Base-by-base conservation (phyloP, 2,329 filamentous ascomycete species). In the Achaetomium macrosporum region DNA sequence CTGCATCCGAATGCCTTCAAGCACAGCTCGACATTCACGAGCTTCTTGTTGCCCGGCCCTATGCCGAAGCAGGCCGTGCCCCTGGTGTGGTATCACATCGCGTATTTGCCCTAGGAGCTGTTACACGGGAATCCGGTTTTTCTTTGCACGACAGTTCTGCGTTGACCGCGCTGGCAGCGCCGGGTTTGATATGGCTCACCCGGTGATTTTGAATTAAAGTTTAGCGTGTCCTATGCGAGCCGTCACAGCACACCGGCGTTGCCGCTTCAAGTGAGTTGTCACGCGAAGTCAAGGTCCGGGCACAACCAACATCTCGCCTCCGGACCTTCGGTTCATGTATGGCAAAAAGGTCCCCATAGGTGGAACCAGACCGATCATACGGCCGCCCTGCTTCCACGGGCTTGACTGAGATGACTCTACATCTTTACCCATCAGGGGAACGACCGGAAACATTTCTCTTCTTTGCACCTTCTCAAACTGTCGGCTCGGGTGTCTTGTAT, bases 51-150 rank as follows among this genome's bases (percentile, higher is more conserved):
- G 13, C 35, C 15, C 7, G 15, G 29, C 11, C 7, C 13, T 39
- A 16, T 54, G 47, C 48, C 41, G 53, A 51, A 39, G 44, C 33
- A 42, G 47, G 39, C 42, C 47, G 42, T 25, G 42, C 16, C 8
- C 15, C 15, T n/a, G 12, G 20, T 30, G 35, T 36, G 41, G 46
- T 49, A 35, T 44, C 35, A 49, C 35, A 16, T 16, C 33, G 33
- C 45, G 30, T 43, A 43, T n/a, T 37, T 33, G 4, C 20, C 33
- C 6, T 17, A 15, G 11, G 17, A 25, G 11, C 13, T 8, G 42
- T 50, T 41, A 9, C 39, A 43, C 43, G 5, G 33, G 40, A 1
- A 13, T 29, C 35, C 37, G 25, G 39, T 5, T 43, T 50, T 19
- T n/a, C 17, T 17, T 42, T 51, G 47, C 42, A 41, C 25, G 16